Percentiles rank a stretch among this genome's conserved stretches.
Conservation (phyloP, 768 basidiomycete species). For the Kockovaella imperatae region DNA sequence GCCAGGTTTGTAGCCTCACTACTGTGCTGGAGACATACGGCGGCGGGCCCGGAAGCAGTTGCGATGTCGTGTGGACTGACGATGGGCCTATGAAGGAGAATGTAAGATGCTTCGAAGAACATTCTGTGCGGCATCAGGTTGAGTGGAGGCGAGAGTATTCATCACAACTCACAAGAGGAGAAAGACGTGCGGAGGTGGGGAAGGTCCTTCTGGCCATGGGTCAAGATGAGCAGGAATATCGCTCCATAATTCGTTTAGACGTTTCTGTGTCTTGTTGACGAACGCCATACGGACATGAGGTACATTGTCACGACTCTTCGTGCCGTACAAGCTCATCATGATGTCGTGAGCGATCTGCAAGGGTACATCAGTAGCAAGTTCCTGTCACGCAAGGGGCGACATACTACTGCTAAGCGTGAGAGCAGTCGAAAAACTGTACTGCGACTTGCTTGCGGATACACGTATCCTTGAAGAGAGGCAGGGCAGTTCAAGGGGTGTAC, state of each 20-base stretch:
- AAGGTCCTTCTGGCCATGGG: background rate
- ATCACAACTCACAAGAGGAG: conserved; percentile 7
- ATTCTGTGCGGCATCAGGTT: conserved; percentile 4
- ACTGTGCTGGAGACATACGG: conserved; percentile 4
- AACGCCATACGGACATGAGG: background rate
- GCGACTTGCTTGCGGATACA: conserved; percentile 2
- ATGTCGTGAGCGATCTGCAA: conserved; percentile 13
- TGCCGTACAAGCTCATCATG: conserved; percentile 11
- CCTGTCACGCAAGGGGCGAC: background rate
- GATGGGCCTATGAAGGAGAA: conserved; percentile 7
- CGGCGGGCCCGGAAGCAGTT: conserved; percentile 1
- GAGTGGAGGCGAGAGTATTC: no score
- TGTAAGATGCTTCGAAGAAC: conserved; percentile 11
- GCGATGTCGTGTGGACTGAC: background rate
- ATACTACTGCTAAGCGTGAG: conserved; percentile 1
- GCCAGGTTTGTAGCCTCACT: conserved; percentile 2
- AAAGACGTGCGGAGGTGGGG: conserved; percentile 10
- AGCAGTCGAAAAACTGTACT: conserved; percentile 1
- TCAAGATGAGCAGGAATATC: conserved; percentile 3
- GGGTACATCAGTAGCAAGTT: background rate
- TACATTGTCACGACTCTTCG: background rate
- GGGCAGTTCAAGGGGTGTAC: conserved; percentile 9
- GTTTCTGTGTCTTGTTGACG: conserved; percentile 1
- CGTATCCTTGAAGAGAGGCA: conserved; percentile 4
- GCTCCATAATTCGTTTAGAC: conserved; percentile 7